These are phyloP conservation scores for Citrus unshiu DNA, from an alignment of 345 rosid species.

Conservation along the genomic window DNA sequence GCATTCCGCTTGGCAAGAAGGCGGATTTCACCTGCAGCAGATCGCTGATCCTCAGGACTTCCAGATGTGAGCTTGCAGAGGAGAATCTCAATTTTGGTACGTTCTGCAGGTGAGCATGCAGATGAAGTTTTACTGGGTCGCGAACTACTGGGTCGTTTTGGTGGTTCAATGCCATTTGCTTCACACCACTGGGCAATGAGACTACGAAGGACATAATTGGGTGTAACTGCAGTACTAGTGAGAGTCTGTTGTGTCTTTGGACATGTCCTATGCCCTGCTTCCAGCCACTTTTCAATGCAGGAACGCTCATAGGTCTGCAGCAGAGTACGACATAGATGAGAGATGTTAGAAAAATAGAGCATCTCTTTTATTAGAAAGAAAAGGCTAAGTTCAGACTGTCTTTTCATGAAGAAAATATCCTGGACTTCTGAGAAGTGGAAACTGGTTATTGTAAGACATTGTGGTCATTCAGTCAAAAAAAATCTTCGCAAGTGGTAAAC, in stretches of 20 bases:
- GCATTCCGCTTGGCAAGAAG: slow-evolving; percentile 97
- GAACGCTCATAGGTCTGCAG: slow-evolving; percentile 87
- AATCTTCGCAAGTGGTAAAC: background rate
- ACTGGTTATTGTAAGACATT: background rate
- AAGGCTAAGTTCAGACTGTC: background rate
- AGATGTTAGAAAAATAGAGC: slow-evolving; percentile 3
- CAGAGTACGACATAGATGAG: slow-evolving; percentile 14
- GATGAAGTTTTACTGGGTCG: slow-evolving; percentile 60
- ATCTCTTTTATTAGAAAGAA: background rate
- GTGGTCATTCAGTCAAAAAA: background rate
- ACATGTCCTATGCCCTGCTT: slow-evolving; percentile 81
- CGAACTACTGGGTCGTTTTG: slow-evolving; percentile 71
- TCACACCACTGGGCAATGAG: slow-evolving; percentile 99
- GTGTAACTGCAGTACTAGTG: slow-evolving; percentile 62
- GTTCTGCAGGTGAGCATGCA: slow-evolving; percentile 70
- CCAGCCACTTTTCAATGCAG: slow-evolving; percentile 96
- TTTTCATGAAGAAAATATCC: background rate
- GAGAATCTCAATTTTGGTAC: slow-evolving; percentile 63
- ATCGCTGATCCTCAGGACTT: slow-evolving; percentile 72
- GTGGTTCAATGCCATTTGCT: slow-evolving; percentile 82
- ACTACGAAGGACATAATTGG: slow-evolving; percentile 90
- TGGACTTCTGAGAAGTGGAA: background rate
- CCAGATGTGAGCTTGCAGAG: slow-evolving; percentile 74
- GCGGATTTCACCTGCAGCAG: slow-evolving; percentile 92
- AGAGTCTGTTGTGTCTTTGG: slow-evolving; percentile 94